Evolutionary conservation across 495 filamentous ascomycete species (phyloP), one percentile per base, ranked within the genome.

Genomic region (Penicillium diatomitis): DNA sequence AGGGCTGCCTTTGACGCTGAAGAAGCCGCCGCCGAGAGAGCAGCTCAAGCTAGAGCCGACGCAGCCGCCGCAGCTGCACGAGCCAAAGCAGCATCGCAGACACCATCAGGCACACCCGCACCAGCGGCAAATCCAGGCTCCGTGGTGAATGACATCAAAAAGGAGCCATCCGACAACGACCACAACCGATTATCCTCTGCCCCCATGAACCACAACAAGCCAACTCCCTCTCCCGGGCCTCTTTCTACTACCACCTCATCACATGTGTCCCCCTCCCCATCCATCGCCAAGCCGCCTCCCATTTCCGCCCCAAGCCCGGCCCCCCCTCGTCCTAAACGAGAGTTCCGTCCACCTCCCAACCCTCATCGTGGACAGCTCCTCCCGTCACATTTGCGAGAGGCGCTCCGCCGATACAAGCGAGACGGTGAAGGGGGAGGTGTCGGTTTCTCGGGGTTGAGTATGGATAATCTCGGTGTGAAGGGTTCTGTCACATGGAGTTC

Each of bases 341-440:
- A 60, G 41, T 63, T 69, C 51, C 63, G 63, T 33, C 58, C 57
- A 2, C 67, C 69, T 11, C 63, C 70, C 3, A 74, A 74, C 39
- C 72, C 69, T 0, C 70, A 80, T 54, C 76, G 81, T 10, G 88
- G 85, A 0, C 87, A 88, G 9, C 62, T 96, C 38, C 76, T 86
- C 29, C 88, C 90, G 0, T 82, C 89, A 47, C 89, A 95, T 70
- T 67, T 96, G 34, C 74, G 87, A 27, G 87, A 95, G 63, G 87
- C 87, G 8, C 67, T 85, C 29, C 74, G 88, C 46, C 76, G 90
- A 46, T 84, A 85, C 54, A 85, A 84, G 63, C 77, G 77, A 40
- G 74, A 83, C 57, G 66, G 73, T 9, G 72, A 80, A 44, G 75
- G 80, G 4, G 88, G 87, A 28, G 82, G 81, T 9, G 85, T 84